These are phyloP conservation scores for Pichia deserticola DNA, from an alignment of 805 yeast species.

Conservation along the genomic window DNA sequence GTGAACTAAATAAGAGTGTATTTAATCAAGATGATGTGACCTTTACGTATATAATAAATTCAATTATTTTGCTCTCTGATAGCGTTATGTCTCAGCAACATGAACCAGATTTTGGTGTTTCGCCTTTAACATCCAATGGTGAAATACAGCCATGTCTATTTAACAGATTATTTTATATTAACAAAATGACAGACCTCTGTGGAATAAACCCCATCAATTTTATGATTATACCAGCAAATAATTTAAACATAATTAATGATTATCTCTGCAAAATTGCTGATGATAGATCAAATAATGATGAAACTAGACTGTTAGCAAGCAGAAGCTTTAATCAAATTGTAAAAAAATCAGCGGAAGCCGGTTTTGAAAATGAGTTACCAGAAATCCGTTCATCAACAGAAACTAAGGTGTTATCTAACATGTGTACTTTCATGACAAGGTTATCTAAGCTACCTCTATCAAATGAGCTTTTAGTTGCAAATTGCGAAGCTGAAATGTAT, in stretches of 20 bases:
- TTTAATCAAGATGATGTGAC: constrained; percentile 45
- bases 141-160: constrained; percentile 38
- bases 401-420: constrained; percentile 38
- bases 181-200: constrained; percentile 45
- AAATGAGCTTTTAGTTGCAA: constrained; percentile 37
- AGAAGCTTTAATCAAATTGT: constrained; percentile 47
- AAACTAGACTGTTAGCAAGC: constrained; percentile 41
- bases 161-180: constrained; percentile 49
- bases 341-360: constrained; percentile 32
- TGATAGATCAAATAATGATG: constrained; percentile 35
- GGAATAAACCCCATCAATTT: constrained; percentile 46
- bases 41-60: constrained; percentile 39
- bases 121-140: constrained; percentile 17
- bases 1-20: constrained; percentile 59
- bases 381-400: constrained; percentile 31
- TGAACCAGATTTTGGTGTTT: constrained; percentile 8
- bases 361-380: constrained; percentile 25
- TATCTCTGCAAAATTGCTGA: constrained; percentile 41
- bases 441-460: constrained; percentile 34
- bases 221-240: constrained; percentile 32
- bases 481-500: constrained; percentile 63
- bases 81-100: constrained; percentile 12
- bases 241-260: constrained; percentile 42
- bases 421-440: constrained; percentile 37
- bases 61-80: constrained; percentile 39